Percentiles rank a stretch among this genome's conserved stretches.
Conservation (phyloP, 805 yeast species). For the Saccharomycopsis vini region DNA sequence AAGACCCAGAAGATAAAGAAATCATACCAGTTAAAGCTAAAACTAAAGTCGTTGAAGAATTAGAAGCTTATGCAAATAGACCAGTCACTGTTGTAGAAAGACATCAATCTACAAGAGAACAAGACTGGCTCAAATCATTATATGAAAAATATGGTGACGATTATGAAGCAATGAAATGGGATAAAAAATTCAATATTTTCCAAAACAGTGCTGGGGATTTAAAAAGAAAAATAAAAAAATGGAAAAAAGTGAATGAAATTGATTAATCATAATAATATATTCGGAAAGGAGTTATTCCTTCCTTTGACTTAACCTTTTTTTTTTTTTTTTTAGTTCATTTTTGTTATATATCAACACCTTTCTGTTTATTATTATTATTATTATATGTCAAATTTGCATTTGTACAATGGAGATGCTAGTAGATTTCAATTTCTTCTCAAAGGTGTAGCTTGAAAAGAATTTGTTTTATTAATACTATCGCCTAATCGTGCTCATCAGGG, state of each 20-base stretch:
- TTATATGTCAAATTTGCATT: too few relatives aligned
- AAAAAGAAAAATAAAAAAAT: conserved; percentile 57
- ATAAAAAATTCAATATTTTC: conserved; percentile 68
- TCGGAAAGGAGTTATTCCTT: too few relatives aligned
- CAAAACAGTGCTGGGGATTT: conserved; percentile 85
- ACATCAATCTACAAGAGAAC: conserved; percentile 62
- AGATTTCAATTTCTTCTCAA: too few relatives aligned
- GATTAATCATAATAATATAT: not conserved
- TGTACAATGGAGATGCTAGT: too few relatives aligned
- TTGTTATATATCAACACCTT: too few relatives aligned
- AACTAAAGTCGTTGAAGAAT: conserved; percentile 56
- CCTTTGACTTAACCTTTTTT: too few relatives aligned
- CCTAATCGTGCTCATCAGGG: too few relatives aligned
- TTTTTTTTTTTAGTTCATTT: not conserved
- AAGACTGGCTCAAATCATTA: conserved; percentile 56
- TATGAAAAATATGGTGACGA: conserved; percentile 80
- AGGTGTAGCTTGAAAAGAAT: too few relatives aligned
- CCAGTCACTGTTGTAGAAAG: conserved; percentile 38
- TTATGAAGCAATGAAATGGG: conserved; percentile 87
- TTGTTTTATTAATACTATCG: too few relatives aligned
- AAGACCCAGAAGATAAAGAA: conserved; percentile 26
- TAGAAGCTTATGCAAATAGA: conserved; percentile 51
- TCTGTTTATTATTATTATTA: too few relatives aligned
- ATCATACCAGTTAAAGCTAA: conserved; percentile 19
- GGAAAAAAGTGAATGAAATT: conserved; percentile 44